These are phyloP conservation scores for Fraxinus sp. DNA, from an alignment of 305 asterid species.

Conservation along the genomic window DNA sequence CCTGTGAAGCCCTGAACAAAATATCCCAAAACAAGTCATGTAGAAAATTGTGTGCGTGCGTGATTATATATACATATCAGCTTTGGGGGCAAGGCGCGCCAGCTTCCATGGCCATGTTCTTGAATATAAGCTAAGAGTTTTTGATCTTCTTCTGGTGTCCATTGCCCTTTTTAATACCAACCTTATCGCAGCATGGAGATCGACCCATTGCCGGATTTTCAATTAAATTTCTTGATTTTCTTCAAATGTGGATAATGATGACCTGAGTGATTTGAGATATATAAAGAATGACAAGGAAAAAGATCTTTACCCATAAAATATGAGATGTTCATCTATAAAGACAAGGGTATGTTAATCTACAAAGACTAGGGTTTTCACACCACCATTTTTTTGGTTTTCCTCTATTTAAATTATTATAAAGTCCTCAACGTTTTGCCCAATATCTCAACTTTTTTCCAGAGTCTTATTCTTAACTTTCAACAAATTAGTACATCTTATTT, in stretches of 20 bases:
- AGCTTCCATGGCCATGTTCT: not conserved
- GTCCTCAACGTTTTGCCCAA: not conserved
- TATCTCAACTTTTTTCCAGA: not conserved
- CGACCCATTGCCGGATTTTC: not conserved
- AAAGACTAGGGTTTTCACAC: not conserved
- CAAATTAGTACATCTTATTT: not conserved
- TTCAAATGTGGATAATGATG: not conserved
- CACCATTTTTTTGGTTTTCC: not conserved
- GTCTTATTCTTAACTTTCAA: not conserved
- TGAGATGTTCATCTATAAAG: not conserved
- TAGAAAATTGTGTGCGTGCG: not conserved
- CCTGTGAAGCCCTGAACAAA: not conserved
- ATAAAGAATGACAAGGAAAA: not conserved
- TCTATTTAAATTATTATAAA: no score
- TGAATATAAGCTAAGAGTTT: not conserved
- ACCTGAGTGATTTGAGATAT: not conserved
- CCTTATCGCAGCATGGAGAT: constrained; percentile 28
- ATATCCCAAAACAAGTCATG: not conserved
- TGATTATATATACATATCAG: not conserved
- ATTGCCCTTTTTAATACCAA: constrained; percentile 45
- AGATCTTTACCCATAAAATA: not conserved
- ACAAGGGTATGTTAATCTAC: no score
- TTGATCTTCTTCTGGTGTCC: constrained; percentile 24
- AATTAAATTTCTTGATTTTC: not conserved
- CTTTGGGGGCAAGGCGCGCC: not conserved